A percentile compares a stretch with the other conserved stretches of the same genome.
These are phyloP conservation scores for Pyrenopolyporus hunteri DNA, from an alignment of 495 filamentous ascomycete species.

Conservation along the genomic window DNA sequence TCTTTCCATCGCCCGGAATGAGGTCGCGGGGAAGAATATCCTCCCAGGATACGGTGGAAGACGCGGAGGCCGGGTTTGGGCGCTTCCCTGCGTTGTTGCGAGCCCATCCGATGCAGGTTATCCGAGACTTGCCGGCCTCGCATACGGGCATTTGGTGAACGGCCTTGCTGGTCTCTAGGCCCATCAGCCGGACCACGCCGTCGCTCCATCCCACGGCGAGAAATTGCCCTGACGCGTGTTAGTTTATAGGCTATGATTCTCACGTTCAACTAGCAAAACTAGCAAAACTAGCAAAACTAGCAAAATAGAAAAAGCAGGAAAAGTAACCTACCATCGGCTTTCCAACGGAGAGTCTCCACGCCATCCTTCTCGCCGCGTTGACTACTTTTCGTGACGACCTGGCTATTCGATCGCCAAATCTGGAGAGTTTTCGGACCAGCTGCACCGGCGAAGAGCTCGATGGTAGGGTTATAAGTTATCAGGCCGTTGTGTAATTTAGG, in stretches of 20 bases:
- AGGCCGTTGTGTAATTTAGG: slow-evolving; percentile 47
- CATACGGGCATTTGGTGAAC: slow-evolving; percentile 68
- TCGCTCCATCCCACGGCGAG: slow-evolving; percentile 82
- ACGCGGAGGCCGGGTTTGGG: background rate
- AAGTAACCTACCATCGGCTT: slow-evolving; percentile 69
- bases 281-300: no score
- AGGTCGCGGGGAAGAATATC: slow-evolving; percentile 48
- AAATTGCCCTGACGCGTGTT: slow-evolving; percentile 63
- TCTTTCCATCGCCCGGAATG: slow-evolving; percentile 27
- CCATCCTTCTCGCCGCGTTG: slow-evolving; percentile 56
- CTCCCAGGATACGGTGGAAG: slow-evolving; percentile 38
- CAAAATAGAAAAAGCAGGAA: no score
- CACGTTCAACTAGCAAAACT: no score
- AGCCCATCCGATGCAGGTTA: slow-evolving; percentile 76
- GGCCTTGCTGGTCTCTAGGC: slow-evolving; percentile 76
- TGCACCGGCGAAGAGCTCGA: slow-evolving; percentile 79
- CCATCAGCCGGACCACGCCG: slow-evolving; percentile 70
- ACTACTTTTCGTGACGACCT: slow-evolving; percentile 54
- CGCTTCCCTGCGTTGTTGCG: slow-evolving; percentile 66
- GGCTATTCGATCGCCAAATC: slow-evolving; percentile 59
- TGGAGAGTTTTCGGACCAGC: slow-evolving; percentile 74
- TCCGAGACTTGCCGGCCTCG: slow-evolving; percentile 46
- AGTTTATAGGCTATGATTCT: slow-evolving; percentile 3
- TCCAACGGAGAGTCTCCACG: slow-evolving; percentile 70
- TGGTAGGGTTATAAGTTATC: slow-evolving; percentile 77